phyloP scores from a whole-genome alignment of 1,284 basidiomycete species.

The Volvariella volvacea region DNA sequence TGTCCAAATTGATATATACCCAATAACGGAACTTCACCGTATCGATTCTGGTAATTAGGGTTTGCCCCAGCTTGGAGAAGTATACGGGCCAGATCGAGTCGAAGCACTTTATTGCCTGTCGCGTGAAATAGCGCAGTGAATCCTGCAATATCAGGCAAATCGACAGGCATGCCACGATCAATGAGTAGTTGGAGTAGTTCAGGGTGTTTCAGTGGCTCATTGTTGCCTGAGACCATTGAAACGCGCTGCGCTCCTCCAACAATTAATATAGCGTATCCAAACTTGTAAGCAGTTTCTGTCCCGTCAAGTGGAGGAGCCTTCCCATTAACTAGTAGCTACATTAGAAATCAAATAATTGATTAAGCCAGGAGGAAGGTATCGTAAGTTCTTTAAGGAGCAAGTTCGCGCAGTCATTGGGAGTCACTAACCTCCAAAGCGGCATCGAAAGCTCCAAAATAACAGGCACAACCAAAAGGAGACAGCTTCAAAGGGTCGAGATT shows the following conservation, averaged over 20 bases:
- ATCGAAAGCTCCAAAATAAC: slow-evolving; percentile 26
- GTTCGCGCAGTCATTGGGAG: not conserved
- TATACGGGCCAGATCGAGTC: slow-evolving; percentile 20
- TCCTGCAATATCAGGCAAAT: slow-evolving; percentile 40
- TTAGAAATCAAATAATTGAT: not conserved
- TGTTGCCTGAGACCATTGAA: not conserved
- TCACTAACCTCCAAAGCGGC: slow-evolving; percentile 22
- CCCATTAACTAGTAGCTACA: slow-evolving; percentile 31
- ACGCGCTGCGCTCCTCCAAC: slow-evolving; percentile 37
- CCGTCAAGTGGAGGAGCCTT: slow-evolving; percentile 33
- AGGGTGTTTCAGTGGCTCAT: slow-evolving; percentile 17
- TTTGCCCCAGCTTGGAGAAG: slow-evolving; percentile 36
- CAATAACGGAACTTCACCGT: slow-evolving; percentile 37
- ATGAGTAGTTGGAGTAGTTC: slow-evolving; percentile 37
- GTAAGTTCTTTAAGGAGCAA: no score
- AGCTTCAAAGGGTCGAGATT: slow-evolving; percentile 23
- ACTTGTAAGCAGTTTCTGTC: slow-evolving; percentile 39
- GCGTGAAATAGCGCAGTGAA: slow-evolving; percentile 44
- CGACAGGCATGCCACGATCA: slow-evolving; percentile 30
- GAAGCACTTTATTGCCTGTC: slow-evolving; percentile 6
- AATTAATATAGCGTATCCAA: slow-evolving; percentile 38
- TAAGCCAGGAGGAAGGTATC: no score
- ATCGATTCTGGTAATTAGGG: slow-evolving; percentile 37
- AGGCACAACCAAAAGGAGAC: slow-evolving; percentile 29
- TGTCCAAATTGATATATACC: slow-evolving; percentile 29